Evolutionary conservation across 768 basidiomycete species (phyloP).

Genomic region (Lentinula lateritia): DNA sequence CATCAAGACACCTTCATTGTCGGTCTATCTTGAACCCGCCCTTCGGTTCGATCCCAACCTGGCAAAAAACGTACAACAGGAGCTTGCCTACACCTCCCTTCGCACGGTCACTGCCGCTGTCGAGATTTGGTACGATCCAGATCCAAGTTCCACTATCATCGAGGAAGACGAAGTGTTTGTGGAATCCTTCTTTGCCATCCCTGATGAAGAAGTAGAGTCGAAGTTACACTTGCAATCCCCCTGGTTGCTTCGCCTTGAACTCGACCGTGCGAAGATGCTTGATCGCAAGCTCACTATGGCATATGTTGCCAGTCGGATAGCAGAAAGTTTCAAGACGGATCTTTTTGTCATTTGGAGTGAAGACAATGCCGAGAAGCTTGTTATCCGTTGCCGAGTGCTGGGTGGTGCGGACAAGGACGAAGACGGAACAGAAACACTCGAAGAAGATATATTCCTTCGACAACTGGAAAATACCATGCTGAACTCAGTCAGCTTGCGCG

Average conservation of each 20-base stretch:
- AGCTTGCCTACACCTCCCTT: conserved; percentile 89
- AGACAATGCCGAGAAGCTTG: conserved; percentile 95
- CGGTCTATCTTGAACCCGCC: conserved; percentile 78
- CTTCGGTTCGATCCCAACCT: conserved; percentile 53
- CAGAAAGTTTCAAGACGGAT: conserved; percentile 92
- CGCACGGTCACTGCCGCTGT: conserved; percentile 92
- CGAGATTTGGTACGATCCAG: conserved; percentile 98
- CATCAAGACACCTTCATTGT: conserved; percentile 97
- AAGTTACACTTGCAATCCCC: conserved; percentile 92
- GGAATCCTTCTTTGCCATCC: conserved; percentile 98
- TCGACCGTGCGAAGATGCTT: conserved; percentile 97
- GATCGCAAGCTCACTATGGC: conserved; percentile 95
- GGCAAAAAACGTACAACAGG: conserved; percentile 89
- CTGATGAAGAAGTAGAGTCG: conserved; percentile 90
- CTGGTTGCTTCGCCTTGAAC: conserved; percentile 94
- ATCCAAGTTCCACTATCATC: conserved; percentile 87
- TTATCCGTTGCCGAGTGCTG: conserved; percentile 93
- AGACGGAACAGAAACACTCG: conserved; percentile 64
- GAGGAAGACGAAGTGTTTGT: conserved; percentile 96
- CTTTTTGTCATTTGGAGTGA: conserved; percentile 98
- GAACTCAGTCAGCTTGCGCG: conserved; percentile 90
- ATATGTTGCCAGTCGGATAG: conserved; percentile 89
- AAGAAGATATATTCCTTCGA: conserved; percentile 95
- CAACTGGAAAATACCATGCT: conserved; percentile 96
- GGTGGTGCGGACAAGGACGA: conserved; percentile 84